Percentiles rank a stretch among this genome's conserved stretches.
Evolutionary conservation across 805 yeast genomes (phyloP).

Genomic region (Myxozyma geophila): DNA sequence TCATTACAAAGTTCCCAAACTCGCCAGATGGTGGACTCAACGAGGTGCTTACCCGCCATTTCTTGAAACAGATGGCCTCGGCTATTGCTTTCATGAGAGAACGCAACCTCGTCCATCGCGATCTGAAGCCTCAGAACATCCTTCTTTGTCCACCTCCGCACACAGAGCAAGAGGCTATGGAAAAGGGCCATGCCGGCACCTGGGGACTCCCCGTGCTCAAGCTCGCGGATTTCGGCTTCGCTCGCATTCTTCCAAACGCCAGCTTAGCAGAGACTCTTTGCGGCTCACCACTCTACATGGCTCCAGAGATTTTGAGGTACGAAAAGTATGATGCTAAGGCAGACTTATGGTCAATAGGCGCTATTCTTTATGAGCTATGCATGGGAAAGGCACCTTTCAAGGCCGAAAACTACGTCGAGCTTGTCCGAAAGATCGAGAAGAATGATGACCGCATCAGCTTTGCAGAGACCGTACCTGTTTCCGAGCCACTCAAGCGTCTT

Average conservation of each 20-base stretch:
- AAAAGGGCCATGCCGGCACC: slow-evolving; percentile 67
- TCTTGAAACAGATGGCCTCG: slow-evolving; percentile 81
- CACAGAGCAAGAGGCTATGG: slow-evolving; percentile 62
- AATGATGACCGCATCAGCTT: slow-evolving; percentile 78
- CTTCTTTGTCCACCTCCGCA: slow-evolving; percentile 81
- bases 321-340: slow-evolving; percentile 98
- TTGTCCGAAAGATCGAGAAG: slow-evolving; percentile 81
- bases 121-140: slow-evolving; percentile 89
- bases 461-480: slow-evolving; percentile 69
- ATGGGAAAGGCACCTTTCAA: slow-evolving; percentile 96
- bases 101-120: slow-evolving; percentile 89
- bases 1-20: slow-evolving; percentile 81
- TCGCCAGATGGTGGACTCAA: slow-evolving; percentile 80
- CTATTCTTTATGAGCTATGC: slow-evolving; percentile 92
- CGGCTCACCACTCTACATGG: slow-evolving; percentile 98
- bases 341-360: slow-evolving; percentile 97
- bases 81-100: slow-evolving; percentile 82
- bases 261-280: slow-evolving; percentile 96
- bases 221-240: slow-evolving; percentile 97
- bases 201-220: slow-evolving; percentile 90
- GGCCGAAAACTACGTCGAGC: slow-evolving; percentile 90
- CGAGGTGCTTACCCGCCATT: slow-evolving; percentile 76
- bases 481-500: slow-evolving; percentile 67
- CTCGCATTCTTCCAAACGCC: slow-evolving; percentile 89
- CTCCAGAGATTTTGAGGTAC: slow-evolving; percentile 92